Conservation (phyloP, 768 basidiomycete species). For the Boletus pseudo-olivaceus region DNA sequence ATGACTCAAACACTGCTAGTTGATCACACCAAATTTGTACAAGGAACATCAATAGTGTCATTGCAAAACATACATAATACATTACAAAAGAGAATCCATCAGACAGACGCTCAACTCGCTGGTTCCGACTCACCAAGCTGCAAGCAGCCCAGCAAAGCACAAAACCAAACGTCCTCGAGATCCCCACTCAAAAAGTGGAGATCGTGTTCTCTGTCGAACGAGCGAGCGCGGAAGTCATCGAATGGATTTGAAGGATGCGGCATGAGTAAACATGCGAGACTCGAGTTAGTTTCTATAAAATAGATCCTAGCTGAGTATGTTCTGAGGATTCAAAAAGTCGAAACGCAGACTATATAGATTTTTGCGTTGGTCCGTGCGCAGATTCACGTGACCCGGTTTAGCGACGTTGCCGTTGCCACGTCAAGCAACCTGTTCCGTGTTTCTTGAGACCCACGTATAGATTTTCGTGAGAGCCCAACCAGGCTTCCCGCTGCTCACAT, state of each 20-base stretch:
- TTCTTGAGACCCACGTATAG: no score
- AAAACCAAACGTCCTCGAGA: constrained; percentile 66
- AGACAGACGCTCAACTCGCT: constrained; percentile 62
- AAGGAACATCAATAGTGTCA: no score
- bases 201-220: constrained; percentile 68
- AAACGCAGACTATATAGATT: constrained; percentile 32
- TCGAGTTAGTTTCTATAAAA: constrained; percentile 77
- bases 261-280: constrained; percentile 79
- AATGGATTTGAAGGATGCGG: constrained; percentile 67
- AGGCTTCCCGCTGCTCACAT: no score
- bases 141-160: constrained; percentile 27
- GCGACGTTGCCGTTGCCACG: no score
- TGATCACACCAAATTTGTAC: no score
- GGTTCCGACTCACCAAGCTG: constrained; percentile 31
- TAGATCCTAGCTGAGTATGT: constrained; percentile 82
- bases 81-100: no score
- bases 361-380: constrained; percentile 34
- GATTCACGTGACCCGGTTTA: constrained; percentile 27
- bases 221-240: constrained; percentile 64
- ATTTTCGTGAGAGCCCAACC: no score
- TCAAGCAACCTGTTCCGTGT: no score
- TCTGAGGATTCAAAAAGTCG: constrained; percentile 42
- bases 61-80: no score
- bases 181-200: constrained; percentile 26
- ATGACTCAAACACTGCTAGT: no score